Base-by-base conservation (phyloP, 306 rosid species). In the Lablab purpureus region DNA sequence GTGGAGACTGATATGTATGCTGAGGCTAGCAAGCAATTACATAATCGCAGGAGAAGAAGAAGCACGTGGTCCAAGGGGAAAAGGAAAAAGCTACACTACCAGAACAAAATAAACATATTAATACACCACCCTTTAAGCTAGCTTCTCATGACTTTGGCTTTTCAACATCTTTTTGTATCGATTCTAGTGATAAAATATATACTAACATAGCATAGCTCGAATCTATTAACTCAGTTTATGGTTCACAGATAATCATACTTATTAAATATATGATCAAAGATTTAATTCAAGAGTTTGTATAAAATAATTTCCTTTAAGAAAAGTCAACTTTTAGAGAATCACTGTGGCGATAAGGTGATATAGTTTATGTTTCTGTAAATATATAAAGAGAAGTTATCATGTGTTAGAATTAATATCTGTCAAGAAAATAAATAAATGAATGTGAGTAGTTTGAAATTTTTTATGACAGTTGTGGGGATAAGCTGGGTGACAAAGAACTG, bases 31-130 rank as follows among this genome's bases (percentile, higher is more conserved):
- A 56, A 34, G 45, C 65, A 71, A 80, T 75, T 80, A 81, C 85
- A 41, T 51, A 22, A 45, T 73, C 72, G n/a, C 64, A 54, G 67
- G 71, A 73, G 75, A 63, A 74, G 75, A 45, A 76, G 13, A 51
- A 27, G 71, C 89, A 84, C 85, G 82, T 81, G 88, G 85, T 75
- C 88, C 89, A 79, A 75, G 64, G 37, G 52, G 67, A 40, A 82
- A 79, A 76, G 67, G 15, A 75, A 64, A 82, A 82, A 75, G 89
- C 80, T 43, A 13, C 13, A 17, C 21, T 13, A 63, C 5, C 63
- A 15, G 1, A n/a, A 47, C 1, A 45, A 70, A 56, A 12, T 11
- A 65, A 62, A 71, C 30, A 69, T 49, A 67, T 43, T 12, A 43
- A 43, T 10, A 59, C 7, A 43, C 41, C 10, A 80, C 54, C 67